phyloP scores from a whole-genome alignment of 2,329 filamentous ascomycete species.

The Neofusicoccum sp. region DNA sequence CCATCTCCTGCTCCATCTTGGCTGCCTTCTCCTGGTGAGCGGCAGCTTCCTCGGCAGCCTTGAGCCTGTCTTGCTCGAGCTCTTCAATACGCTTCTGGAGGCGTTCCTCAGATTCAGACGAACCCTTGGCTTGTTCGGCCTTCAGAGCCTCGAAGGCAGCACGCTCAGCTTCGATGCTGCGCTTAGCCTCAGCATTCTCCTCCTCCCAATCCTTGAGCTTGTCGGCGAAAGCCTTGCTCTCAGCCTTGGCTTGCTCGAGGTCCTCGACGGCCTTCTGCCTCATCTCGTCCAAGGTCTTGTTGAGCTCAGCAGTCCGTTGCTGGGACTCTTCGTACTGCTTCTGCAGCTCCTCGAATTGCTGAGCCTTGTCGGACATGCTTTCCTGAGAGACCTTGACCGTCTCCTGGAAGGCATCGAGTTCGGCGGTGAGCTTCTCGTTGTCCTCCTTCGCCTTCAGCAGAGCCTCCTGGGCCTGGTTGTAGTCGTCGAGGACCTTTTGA shows the following conservation, averaged over 20 bases:
- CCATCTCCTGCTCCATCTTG: slow-evolving; percentile 7
- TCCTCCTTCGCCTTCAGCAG: slow-evolving; percentile 3
- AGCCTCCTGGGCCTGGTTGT: slow-evolving; percentile 1
- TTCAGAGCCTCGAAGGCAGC: slow-evolving; percentile 13
- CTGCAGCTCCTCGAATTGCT: slow-evolving; percentile 8
- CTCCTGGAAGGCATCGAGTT: slow-evolving; percentile 12
- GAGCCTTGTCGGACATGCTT: slow-evolving; percentile 6
- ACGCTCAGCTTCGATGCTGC: slow-evolving; percentile 8
- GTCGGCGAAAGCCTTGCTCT: slow-evolving; percentile 12
- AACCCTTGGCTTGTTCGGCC: background rate
- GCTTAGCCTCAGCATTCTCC: slow-evolving; percentile 10
- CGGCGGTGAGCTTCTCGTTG: background rate
- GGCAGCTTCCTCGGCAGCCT: slow-evolving; percentile 5
- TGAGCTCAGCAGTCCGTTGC: background rate
- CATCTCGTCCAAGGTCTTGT: slow-evolving; percentile 8
- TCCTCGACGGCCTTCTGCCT: slow-evolving; percentile 7
- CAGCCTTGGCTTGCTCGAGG: slow-evolving; percentile 13
- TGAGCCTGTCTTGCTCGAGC: slow-evolving; percentile 9
- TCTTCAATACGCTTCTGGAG: slow-evolving; percentile 9
- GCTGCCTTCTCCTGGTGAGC: slow-evolving; percentile 7
- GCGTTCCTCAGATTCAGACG: slow-evolving; percentile 6
- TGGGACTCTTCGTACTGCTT: slow-evolving; percentile 13
- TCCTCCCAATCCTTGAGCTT: slow-evolving; percentile 12
- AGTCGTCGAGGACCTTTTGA: slow-evolving; percentile 2
- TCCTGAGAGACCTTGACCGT: slow-evolving; percentile 8